These are phyloP conservation scores for Rhamnella rubrinervis DNA, from an alignment of 331 rosid species.

Conservation along the genomic window DNA sequence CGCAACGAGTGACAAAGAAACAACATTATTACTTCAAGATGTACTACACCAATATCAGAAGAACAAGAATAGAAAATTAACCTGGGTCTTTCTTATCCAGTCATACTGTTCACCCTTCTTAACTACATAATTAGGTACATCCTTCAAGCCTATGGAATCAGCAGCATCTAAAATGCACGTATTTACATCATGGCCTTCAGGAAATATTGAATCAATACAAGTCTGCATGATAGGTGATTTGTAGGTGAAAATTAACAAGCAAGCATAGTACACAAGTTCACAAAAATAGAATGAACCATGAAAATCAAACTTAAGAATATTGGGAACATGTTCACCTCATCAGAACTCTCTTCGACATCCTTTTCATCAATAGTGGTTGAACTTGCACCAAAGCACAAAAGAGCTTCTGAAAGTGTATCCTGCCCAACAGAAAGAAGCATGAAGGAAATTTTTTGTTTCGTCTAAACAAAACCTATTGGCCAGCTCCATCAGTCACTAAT, in stretches of 20 bases:
- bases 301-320: not conserved
- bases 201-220: constrained; percentile 62
- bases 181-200: constrained; percentile 57
- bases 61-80: constrained; percentile 29
- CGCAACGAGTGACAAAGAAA: not conserved
- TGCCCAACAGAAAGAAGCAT: constrained; percentile 30
- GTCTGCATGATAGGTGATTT: constrained; percentile 43
- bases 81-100: constrained; percentile 82
- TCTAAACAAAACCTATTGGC: not conserved
- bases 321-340: constrained; percentile 41
- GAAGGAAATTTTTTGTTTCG: constrained; percentile 1
- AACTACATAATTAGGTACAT: constrained; percentile 63
- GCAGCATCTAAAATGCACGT: constrained; percentile 67
- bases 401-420: constrained; percentile 87
- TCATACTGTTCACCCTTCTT: constrained; percentile 57
- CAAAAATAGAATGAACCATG: not conserved
- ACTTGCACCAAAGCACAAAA: constrained; percentile 84
- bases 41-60: not conserved
- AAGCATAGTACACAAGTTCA: not conserved
- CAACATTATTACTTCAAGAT: not conserved
- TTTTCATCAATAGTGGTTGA: constrained; percentile 61
- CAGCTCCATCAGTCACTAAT: too few relatives aligned
- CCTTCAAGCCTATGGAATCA: constrained; percentile 78
- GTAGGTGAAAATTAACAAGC: not conserved
- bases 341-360: constrained; percentile 31